Conservation (phyloP, 345 rosid genomes). For the Rhizophora mangle region DNA sequence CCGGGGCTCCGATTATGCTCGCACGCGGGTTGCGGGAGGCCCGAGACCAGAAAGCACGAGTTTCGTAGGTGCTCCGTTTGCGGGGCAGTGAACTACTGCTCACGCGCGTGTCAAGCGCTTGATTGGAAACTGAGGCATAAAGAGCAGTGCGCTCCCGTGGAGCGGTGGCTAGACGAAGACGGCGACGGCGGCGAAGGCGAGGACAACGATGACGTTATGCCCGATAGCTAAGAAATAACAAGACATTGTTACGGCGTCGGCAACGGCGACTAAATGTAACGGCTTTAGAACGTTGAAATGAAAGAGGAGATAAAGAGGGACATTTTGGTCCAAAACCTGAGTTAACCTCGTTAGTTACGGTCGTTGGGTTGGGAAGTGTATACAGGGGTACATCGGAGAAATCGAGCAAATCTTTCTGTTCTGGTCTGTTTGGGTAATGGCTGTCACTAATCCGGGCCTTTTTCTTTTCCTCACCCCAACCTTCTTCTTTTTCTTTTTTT, state of each 20-base stretch:
- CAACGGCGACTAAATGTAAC: constrained; percentile 8
- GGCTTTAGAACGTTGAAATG: constrained; percentile 9
- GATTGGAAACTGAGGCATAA: constrained; percentile 95
- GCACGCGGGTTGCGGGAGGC: constrained; percentile 79
- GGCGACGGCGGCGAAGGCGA: constrained; percentile 37
- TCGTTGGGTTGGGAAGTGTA: constrained; percentile 13
- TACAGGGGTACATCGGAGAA: constrained; percentile 23
- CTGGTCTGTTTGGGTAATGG: background rate
- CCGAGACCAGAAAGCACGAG: constrained; percentile 89
- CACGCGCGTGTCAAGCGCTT: constrained; percentile 94
- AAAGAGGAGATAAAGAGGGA: constrained; percentile 14
- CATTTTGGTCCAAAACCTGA: constrained; percentile 23
- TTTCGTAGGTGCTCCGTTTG: constrained; percentile 92
- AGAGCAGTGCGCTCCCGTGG: constrained; percentile 66
- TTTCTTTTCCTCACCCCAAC: background rate
- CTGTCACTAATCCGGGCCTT: background rate
- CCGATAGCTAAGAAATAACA: constrained; percentile 26
- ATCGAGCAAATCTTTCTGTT: constrained; percentile 10
- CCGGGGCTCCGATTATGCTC: constrained; percentile 74
- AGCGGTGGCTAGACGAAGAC: constrained; percentile 57
- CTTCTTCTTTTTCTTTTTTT: background rate
- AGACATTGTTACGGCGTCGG: background rate
- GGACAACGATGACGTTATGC: constrained; percentile 31
- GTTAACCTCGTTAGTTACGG: constrained; percentile 8
- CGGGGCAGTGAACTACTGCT: constrained; percentile 88